phyloP scores from a whole-genome alignment of 2,329 filamentous ascomycete species.

The Penicillium palitans region DNA sequence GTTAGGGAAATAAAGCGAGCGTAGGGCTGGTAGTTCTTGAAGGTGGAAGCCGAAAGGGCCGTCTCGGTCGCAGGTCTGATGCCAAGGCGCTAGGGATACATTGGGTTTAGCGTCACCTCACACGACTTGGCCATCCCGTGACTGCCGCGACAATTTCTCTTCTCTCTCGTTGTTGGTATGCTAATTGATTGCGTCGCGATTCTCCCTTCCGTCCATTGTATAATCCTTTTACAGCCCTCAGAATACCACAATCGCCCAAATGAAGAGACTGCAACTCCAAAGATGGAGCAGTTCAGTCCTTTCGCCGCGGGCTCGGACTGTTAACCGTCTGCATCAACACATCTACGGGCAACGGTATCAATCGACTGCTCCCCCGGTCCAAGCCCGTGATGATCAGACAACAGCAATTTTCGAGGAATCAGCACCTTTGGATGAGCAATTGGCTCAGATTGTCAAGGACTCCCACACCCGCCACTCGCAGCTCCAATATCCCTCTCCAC shows the following conservation, averaged over 20 bases:
- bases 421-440: constrained; percentile 3
- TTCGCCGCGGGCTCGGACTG: constrained; percentile 48
- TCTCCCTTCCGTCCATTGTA: constrained; percentile 17
- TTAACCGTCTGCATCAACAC: constrained; percentile 40
- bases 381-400: constrained; percentile 28
- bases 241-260: constrained; percentile 35
- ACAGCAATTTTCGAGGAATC: constrained; percentile 30
- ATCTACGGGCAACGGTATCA: constrained; percentile 41
- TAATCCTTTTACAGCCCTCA: constrained; percentile 13
- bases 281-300: constrained; percentile 54
- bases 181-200: constrained; percentile 23
- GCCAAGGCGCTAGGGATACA: constrained; percentile 30
- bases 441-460: constrained; percentile 25
- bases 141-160: constrained; percentile 41
- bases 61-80: constrained; percentile 30
- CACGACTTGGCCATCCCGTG: constrained; percentile 39
- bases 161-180: constrained; percentile 32
- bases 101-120: constrained; percentile 35
- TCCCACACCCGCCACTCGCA: constrained; percentile 33
- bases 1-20: constrained; percentile 23
- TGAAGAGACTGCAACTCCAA: constrained; percentile 54
- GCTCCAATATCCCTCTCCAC: constrained; percentile 67
- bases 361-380: constrained; percentile 39
- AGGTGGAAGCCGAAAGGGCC: constrained; percentile 34
- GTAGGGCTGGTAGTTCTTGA: constrained; percentile 27